Evolutionary conservation across 129 eudicot species (phyloP), one percentile per base, ranked within the genome.

Genomic region (Centella asiatica): DNA sequence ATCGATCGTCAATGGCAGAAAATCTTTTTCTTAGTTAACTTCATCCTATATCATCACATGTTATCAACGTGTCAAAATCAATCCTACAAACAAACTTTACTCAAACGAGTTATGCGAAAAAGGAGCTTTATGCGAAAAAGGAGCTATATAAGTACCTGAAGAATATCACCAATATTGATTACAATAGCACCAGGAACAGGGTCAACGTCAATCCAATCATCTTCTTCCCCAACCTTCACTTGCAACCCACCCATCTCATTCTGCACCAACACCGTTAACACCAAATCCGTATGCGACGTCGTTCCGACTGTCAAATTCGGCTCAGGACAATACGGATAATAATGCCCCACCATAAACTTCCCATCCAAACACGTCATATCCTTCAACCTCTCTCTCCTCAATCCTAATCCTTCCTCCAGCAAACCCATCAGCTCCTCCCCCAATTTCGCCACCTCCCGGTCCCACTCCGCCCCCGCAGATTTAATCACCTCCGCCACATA

Each of bases 111-210:
- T 3, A 6, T 0, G 4, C 2, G 15, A 1, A 44, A 15, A 2
- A 7, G 47, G 6, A 13, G 7, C 8, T 7, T 7, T 36, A 51
- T 8, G 65, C 0, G 45, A 6, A 36, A 8, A 2, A 6, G 42
- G 14, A 13, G 7, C 8, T 7, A 11, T 36, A 49, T 6, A 63
- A 0, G 45, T 85, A 85, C 94, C 85, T 85, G 88, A 64, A 81
- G 88, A 18, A 85, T 72, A 71, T 81, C 88, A 34, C 88, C 94
- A 19, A 78, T 71, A 53, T 81, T 85, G 65, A 85, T 61, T 51
- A 81, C 78, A 61, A 85, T 36, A 44, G 85, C 88, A 34, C 94
- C 85, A 23, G 50, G 81, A 22, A 76, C 65, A 6, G 88, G 77
- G 66, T 78, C 80, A 15, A 85, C 78, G 31, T 81, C 85, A 51